Evolutionary conservation across 331 rosid species (phyloP).

Genomic region (Ulmus americana): DNA sequence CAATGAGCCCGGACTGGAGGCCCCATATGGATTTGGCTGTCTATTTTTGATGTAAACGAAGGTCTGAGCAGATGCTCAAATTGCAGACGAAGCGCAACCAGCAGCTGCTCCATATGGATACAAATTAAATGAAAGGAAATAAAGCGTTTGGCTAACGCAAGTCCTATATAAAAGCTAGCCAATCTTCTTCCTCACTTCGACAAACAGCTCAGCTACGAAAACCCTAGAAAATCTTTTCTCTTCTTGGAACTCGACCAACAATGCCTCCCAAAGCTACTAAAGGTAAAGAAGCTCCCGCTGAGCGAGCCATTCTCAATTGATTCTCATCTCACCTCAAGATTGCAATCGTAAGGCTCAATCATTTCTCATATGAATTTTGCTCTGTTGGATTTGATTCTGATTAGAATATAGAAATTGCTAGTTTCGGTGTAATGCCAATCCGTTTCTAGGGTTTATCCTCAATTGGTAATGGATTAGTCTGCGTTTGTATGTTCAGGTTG

Average conservation of each 20-base stretch:
- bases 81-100: too few relatives aligned
- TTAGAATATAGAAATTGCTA: not conserved
- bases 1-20: too few relatives aligned
- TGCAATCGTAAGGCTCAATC: constrained; percentile 54
- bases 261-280: constrained; percentile 93
- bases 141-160: constrained; percentile 1
- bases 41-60: too few relatives aligned
- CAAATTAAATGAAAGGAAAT: constrained; percentile 18
- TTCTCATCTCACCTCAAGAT: constrained; percentile 94
- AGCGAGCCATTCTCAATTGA: constrained; percentile 77
- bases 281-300: constrained; percentile 77
- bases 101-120: too few relatives aligned
- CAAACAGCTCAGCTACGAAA: not conserved
- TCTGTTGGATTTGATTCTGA: not conserved
- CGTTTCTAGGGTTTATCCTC: not conserved
- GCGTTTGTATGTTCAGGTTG: constrained; percentile 55
- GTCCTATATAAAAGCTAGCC: not conserved
- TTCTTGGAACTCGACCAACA: not conserved
- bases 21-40: too few relatives aligned
- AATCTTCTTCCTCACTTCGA: not conserved
- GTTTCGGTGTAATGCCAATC: not conserved
- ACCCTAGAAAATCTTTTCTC: constrained; percentile 15
- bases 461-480: constrained; percentile 14
- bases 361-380: not conserved
- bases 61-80: too few relatives aligned